Evolutionary conservation across 345 rosid genomes (phyloP).

Genomic region (Jatropha curcas): DNA sequence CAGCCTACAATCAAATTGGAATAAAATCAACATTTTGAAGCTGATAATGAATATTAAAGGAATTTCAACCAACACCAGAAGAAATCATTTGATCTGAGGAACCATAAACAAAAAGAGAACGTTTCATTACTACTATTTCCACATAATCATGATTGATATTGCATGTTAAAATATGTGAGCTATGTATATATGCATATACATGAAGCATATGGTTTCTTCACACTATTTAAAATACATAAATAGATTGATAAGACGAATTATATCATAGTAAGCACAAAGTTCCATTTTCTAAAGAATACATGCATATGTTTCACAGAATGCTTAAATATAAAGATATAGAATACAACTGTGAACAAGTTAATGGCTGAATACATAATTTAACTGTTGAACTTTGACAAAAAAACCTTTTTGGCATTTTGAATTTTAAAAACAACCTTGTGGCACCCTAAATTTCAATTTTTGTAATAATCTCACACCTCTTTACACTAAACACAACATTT

Average conservation of each 20-base stretch:
- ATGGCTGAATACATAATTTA: no score
- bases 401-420: no score
- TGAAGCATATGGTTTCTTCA: constrained; percentile 1
- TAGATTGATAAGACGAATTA: background rate
- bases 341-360: no score
- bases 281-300: background rate
- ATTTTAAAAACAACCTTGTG: no score
- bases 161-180: background rate
- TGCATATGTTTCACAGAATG: background rate
- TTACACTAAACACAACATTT: no score
- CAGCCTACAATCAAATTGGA: constrained; percentile 61
- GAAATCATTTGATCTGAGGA: background rate
- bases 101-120: constrained; percentile 2
- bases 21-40: constrained; percentile 3
- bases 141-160: background rate
- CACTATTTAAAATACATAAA: constrained; percentile 8
- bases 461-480: no score
- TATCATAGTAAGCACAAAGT: background rate
- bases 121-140: background rate
- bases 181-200: background rate
- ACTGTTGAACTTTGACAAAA: no score
- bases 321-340: background rate
- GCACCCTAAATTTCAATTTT: no score
- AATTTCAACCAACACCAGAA: constrained; percentile 8
- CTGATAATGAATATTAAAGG: constrained; percentile 8